These are phyloP conservation scores for Solanum lycopersicoides DNA, from an alignment of 257 asterid genomes.

Conservation along the genomic window DNA sequence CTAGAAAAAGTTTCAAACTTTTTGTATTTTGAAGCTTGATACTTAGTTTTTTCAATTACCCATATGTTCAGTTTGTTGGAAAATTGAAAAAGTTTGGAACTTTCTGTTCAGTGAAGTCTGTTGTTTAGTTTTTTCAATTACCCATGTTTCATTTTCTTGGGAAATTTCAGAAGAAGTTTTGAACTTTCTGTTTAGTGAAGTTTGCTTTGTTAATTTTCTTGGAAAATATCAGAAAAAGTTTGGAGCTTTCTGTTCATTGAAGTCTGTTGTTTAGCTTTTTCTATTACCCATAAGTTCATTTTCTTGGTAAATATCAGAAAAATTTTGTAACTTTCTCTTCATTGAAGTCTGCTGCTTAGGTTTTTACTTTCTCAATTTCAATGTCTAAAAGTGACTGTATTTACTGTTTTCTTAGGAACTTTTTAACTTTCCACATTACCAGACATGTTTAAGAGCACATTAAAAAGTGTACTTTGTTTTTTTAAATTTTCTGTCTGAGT, in stretches of 20 bases:
- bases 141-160: background rate
- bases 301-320: background rate
- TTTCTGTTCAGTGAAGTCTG: background rate
- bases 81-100: constrained; percentile 18
- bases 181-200: background rate
- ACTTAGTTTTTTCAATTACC: background rate
- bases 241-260: background rate
- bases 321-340: constrained; percentile 14
- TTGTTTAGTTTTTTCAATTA: background rate
- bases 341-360: background rate
- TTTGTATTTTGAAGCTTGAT: background rate
- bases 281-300: background rate
- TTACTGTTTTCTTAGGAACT: background rate
- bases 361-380: background rate
- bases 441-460: no score
- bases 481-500: no score
- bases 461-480: no score
- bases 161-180: constrained; percentile 18
- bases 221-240: background rate
- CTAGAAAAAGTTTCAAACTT: background rate
- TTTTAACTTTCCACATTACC: no score
- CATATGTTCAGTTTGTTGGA: background rate
- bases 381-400: background rate
- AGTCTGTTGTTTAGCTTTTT: background rate
- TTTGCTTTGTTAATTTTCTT: background rate